Percentiles rank a stretch among this genome's conserved stretches.
These are phyloP conservation scores for Rhizodiscina lignyota DNA, from an alignment of 495 filamentous ascomycete genomes.

Conservation along the genomic window DNA sequence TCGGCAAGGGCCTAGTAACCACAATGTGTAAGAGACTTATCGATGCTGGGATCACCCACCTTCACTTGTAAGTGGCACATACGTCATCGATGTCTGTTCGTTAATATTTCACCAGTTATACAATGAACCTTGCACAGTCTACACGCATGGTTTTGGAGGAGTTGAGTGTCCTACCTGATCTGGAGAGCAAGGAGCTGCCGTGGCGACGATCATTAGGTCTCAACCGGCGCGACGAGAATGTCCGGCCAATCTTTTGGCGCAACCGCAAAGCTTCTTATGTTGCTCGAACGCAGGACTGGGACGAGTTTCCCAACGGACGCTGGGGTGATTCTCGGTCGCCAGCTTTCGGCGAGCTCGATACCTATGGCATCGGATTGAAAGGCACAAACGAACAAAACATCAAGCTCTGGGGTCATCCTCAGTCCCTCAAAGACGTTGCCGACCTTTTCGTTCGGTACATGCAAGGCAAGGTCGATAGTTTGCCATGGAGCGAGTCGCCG, in stretches of 20 bases:
- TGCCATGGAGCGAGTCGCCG: slow-evolving; percentile 90
- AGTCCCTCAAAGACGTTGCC: slow-evolving; percentile 60
- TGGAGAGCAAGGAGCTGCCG: slow-evolving; percentile 61
- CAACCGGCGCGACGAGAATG: slow-evolving; percentile 80
- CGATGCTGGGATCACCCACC: slow-evolving; percentile 61
- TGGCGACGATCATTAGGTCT: slow-evolving; percentile 90
- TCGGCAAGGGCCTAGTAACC: slow-evolving; percentile 79
- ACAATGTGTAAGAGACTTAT: slow-evolving; percentile 80
- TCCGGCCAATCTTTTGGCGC: slow-evolving; percentile 97
- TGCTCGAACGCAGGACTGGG: slow-evolving; percentile 92
- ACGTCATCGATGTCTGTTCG: neutral
- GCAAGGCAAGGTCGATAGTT: slow-evolving; percentile 55
- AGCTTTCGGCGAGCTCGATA: slow-evolving; percentile 91
- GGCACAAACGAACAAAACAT: slow-evolving; percentile 96
- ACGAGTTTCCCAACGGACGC: slow-evolving; percentile 96
- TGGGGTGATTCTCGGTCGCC: slow-evolving; percentile 97
- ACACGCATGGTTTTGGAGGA: slow-evolving; percentile 90
- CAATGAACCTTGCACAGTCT: slow-evolving; percentile 95
- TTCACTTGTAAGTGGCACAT: slow-evolving; percentile 58
- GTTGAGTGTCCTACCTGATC: slow-evolving; percentile 60
- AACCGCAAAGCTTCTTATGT: slow-evolving; percentile 94
- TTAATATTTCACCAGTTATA: slow-evolving; percentile 48
- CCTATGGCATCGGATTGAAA: slow-evolving; percentile 86
- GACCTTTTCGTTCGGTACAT: slow-evolving; percentile 73
- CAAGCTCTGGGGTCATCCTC: slow-evolving; percentile 84